Evolutionary conservation across 306 rosid species (phyloP).

Genomic region (Fragaria iinumae): DNA sequence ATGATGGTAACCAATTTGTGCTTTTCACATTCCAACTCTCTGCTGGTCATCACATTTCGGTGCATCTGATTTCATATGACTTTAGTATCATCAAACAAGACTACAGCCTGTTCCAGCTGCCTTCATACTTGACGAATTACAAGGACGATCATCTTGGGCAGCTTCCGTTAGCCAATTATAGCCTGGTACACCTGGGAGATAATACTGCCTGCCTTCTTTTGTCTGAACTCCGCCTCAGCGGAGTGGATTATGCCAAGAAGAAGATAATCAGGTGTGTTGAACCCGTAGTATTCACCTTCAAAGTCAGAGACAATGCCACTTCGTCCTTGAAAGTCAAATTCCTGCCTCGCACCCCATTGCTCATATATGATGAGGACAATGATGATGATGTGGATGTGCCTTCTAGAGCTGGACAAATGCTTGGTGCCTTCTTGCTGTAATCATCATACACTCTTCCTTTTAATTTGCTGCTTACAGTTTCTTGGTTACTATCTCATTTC

Average conservation of each 20-base stretch:
- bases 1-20: too few relatives aligned
- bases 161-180: not conserved
- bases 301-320: not conserved
- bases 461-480: too few relatives aligned
- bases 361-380: too few relatives aligned
- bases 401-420: not conserved
- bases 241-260: not conserved
- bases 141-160: not conserved
- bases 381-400: not conserved
- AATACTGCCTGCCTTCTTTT: not conserved
- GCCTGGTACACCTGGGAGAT: not conserved
- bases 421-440: too few relatives aligned
- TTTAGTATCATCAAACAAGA: not conserved
- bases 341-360: not conserved
- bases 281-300: not conserved
- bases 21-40: not conserved
- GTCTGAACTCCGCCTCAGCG: not conserved
- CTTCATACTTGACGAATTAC: not conserved
- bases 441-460: too few relatives aligned
- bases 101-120: not conserved
- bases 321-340: not conserved
- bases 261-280: not conserved
- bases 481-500: too few relatives aligned
- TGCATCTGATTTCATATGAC: not conserved
- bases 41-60: not conserved